Percentiles rank a stretch among this genome's conserved stretches.
Conservation (phyloP, 176 grass and related monocot species). For the Saccharum officinarum region DNA sequence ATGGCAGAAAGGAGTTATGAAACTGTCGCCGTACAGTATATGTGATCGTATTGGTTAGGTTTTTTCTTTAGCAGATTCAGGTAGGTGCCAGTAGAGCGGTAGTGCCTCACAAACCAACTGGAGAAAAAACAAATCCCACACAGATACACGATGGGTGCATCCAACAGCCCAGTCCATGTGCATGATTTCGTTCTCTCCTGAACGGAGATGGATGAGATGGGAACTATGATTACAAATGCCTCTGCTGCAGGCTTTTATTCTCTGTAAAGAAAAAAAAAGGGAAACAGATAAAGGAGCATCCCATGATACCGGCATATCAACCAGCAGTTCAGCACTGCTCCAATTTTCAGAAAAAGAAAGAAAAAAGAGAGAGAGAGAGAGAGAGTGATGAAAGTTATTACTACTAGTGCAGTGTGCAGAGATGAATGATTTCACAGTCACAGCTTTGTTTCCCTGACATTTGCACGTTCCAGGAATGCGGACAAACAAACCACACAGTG, state of each 20-base stretch:
- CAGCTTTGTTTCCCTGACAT: slow-evolving; percentile 42
- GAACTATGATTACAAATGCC: slow-evolving; percentile 5
- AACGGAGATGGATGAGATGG: background rate
- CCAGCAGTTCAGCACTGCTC: background rate
- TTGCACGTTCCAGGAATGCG: slow-evolving; percentile 7
- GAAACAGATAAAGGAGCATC: background rate
- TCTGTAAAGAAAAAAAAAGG: slow-evolving; percentile 16
- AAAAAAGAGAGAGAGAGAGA: background rate
- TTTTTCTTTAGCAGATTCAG: too few species aligned
- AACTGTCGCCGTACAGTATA: slow-evolving; percentile 24
- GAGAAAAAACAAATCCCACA: background rate
- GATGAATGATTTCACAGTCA: slow-evolving; percentile 28
- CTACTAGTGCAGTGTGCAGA: background rate
- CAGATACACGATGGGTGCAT: background rate
- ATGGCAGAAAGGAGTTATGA: background rate
- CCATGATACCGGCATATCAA: slow-evolving; percentile 37
- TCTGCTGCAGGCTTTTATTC: slow-evolving; percentile 22
- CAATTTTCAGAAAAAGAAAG: slow-evolving; percentile 15
- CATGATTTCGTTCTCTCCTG: background rate
- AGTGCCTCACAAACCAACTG: background rate
- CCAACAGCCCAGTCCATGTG: background rate
- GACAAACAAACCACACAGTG: slow-evolving; percentile 15
- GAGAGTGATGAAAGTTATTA: background rate
- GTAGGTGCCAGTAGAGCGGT: too few species aligned
- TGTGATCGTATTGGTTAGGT: background rate